These are phyloP conservation scores for Colletotrichum abscissum DNA, from an alignment of 2,329 filamentous ascomycete genomes.

Conservation along the genomic window DNA sequence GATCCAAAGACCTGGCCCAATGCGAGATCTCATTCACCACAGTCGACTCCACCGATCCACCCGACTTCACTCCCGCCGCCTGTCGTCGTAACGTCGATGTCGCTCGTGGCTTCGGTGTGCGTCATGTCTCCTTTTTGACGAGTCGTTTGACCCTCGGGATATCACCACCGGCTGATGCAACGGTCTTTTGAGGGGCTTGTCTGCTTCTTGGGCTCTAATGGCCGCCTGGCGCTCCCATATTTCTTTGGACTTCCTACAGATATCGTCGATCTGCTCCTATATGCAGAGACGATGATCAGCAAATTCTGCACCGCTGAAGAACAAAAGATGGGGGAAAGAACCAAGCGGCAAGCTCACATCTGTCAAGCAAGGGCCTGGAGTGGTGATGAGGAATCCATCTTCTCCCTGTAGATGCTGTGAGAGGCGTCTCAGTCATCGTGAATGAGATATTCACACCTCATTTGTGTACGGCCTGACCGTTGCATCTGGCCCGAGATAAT, in stretches of 20 bases:
- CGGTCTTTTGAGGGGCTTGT: conserved; percentile 65
- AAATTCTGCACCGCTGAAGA: conserved; percentile 52
- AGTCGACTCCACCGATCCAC: conserved; percentile 15
- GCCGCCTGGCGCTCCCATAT: conserved; percentile 68
- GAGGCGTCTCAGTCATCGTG: conserved; percentile 33
- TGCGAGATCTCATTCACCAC: conserved; percentile 24
- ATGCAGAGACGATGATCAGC: conserved; percentile 56
- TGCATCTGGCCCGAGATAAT: conserved; percentile 67
- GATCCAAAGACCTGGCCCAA: conserved; percentile 29
- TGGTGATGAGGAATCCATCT: conserved; percentile 70
- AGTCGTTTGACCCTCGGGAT: conserved; percentile 51
- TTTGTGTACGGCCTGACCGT: conserved; percentile 68
- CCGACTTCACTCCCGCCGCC: conserved; percentile 40
- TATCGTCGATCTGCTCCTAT: conserved; percentile 73
- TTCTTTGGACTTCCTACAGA: conserved; percentile 68
- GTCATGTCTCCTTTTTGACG: conserved; percentile 47
- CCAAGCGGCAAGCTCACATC: conserved; percentile 59
- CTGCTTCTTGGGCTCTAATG: conserved; percentile 57
- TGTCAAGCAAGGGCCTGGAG: conserved; percentile 66
- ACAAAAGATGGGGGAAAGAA: background rate
- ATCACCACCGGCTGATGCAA: conserved; percentile 67
- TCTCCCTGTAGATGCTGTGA: conserved; percentile 58
- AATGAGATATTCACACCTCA: conserved; percentile 55
- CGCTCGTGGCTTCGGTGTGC: conserved; percentile 44
- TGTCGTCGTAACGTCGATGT: conserved; percentile 42